Conservation (phyloP, 2,329 filamentous ascomycete species). For the Remersonia thermophila region DNA sequence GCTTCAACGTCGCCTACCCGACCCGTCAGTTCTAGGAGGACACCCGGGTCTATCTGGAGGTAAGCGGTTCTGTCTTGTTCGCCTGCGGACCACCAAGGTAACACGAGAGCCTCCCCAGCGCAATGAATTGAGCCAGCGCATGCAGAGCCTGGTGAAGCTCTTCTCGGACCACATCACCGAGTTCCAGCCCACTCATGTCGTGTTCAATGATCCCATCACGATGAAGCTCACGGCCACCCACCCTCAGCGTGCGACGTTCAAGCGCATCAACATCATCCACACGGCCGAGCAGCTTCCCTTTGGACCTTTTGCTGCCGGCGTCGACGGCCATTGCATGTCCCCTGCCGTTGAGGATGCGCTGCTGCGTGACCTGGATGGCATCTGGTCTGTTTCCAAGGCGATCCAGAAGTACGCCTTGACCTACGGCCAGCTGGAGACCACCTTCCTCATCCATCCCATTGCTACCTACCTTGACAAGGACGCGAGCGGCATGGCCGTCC, state of each 20-base stretch:
- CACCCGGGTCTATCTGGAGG: constrained; percentile 14
- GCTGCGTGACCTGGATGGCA: constrained; percentile 14
- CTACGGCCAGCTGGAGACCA: constrained; percentile 15
- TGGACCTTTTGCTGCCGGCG: constrained; percentile 14
- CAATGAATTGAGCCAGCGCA: constrained; percentile 6
- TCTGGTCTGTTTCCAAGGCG: constrained; percentile 17
- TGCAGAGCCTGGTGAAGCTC: constrained; percentile 9
- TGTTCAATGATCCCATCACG: constrained; percentile 18
- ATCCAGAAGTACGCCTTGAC: constrained; percentile 15
- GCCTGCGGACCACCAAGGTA: neutral
- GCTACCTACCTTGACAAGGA: constrained; percentile 13
- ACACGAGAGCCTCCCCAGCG: constrained; percentile 3
- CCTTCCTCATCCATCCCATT: constrained; percentile 14
- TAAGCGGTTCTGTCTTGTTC: constrained; percentile 1
- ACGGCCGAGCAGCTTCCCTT: constrained; percentile 18
- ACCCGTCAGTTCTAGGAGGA: constrained; percentile 13
- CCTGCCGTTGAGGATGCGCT: constrained; percentile 11
- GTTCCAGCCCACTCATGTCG: constrained; percentile 16
- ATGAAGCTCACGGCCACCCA: constrained; percentile 15
- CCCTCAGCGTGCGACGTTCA: constrained; percentile 7
- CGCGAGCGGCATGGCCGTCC: constrained; percentile 9
- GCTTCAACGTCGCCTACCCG: constrained; percentile 14
- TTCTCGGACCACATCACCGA: constrained; percentile 9
- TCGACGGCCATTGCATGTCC: constrained; percentile 15
- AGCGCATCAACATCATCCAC: constrained; percentile 16